phyloP scores from a whole-genome alignment of 169 alveolate species.

The Blepharisma undulans region DNA sequence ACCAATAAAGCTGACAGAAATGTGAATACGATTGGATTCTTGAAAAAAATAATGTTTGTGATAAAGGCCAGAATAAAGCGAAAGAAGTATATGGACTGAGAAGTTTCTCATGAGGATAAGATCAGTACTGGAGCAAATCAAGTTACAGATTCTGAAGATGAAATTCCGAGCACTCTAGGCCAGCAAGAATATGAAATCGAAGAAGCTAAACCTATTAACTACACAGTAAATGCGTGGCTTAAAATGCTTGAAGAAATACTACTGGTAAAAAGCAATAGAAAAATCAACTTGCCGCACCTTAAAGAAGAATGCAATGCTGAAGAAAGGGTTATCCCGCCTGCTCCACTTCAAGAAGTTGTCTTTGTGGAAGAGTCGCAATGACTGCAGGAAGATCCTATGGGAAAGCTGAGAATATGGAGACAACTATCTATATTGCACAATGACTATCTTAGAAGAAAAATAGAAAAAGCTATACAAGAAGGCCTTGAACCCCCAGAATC shows the following conservation, averaged over 20 bases:
- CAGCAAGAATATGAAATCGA: background rate
- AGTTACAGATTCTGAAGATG: background rate
- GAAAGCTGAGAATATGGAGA: background rate
- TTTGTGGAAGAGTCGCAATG: conserved; percentile 1
- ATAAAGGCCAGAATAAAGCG: background rate
- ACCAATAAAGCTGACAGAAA: background rate
- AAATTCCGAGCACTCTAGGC: background rate
- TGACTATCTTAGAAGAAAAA: background rate
- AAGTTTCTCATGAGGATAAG: background rate
- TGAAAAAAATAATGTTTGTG: background rate
- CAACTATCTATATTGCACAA: background rate
- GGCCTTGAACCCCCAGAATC: background rate
- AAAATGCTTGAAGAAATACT: background rate
- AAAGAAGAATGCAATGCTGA: background rate
- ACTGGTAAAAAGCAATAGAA: background rate
- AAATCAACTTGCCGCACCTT: background rate
- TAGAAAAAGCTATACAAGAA: background rate
- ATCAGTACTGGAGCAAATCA: background rate
- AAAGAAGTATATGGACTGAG: background rate
- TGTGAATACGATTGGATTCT: background rate
- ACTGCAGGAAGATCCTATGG: background rate
- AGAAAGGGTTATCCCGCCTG: background rate
- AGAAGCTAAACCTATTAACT: background rate
- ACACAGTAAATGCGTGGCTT: background rate
- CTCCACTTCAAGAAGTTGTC: background rate